These are phyloP conservation scores for Colletotrichum sp. DNA, from an alignment of 2,329 filamentous ascomycete species.

Conservation along the genomic window DNA sequence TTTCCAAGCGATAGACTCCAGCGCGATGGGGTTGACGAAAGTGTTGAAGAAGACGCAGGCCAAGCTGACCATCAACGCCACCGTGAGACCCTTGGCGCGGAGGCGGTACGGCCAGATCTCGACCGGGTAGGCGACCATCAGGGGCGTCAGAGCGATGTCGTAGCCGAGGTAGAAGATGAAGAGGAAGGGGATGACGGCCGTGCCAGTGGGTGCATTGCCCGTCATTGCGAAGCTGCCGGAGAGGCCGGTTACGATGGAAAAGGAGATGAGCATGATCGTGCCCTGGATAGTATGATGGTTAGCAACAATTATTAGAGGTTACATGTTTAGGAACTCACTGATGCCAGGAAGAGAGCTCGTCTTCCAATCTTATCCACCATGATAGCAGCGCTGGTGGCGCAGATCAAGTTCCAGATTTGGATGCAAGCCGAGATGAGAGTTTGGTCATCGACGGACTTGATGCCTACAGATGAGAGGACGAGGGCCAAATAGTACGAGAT, in stretches of 20 bases:
- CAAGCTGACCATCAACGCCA: not conserved
- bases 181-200: not conserved
- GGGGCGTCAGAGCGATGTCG: not conserved
- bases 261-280: not conserved
- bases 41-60: not conserved
- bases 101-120: not conserved
- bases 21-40: not conserved
- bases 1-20: not conserved
- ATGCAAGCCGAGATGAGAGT: not conserved
- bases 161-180: not conserved
- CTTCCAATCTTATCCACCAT: not conserved
- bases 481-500: not conserved
- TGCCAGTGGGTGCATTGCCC: not conserved
- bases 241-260: not conserved
- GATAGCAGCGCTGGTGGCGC: not conserved
- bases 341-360: not conserved
- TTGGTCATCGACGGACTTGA: not conserved
- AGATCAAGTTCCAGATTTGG: not conserved
- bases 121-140: not conserved
- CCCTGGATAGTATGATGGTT: not conserved
- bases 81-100: not conserved
- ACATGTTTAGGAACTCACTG: not conserved
- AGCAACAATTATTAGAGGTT: slow-evolving; percentile 9
- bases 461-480: slow-evolving; percentile 25
- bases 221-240: not conserved